Evolutionary conservation across 257 asterid species (phyloP), one percentile per base, ranked within the genome.

Genomic region (Striga asiatica): DNA sequence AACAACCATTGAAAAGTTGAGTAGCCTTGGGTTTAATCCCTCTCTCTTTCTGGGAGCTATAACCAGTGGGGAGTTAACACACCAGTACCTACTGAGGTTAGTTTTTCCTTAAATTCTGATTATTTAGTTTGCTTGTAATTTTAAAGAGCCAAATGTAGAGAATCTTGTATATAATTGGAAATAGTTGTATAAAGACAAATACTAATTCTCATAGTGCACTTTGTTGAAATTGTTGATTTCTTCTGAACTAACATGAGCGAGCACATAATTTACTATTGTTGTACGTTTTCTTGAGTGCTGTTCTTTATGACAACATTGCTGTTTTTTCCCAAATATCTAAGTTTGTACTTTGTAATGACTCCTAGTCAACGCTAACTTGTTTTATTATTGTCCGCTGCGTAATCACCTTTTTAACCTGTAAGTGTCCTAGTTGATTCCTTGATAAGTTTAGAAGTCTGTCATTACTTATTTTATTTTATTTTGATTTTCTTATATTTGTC

Each of bases 11-110:
- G 89, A 87, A 51, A 91, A 91, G 65, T 47, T 91, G 59, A 74
- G 78, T 51, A 70, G 76, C 72, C 94, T 91, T 54, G 98, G 98
- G 23, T 86, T 91, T 68, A 79, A 91, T 65, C 87, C 96, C 10
- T 75, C 89, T 0, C 85, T 81, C 71, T 91, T 91, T 61, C 43
- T 62, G 21, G 98, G 98, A 58, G 94, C 95, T 64, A 84, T 91
- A 58, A 91, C 96, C 18, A 91, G 98, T 63, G 98, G 98, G 28
- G 98, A 91, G 71, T 76, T 91, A 65, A 81, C 96, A 16, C 83
- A 91, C 66, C 87, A 81, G 78, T 68, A 77, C 69, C 98, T 91
- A 51, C 78, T 76, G 70, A 78, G 94, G 96, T 81, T 38, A 34
- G 18, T 55, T 62, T 50, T 21, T 45, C 48, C 22, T 19, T n/a